Base-by-base conservation (phyloP, 352 stramenopile genomes). In the Pythium scleroteichum region DNA sequence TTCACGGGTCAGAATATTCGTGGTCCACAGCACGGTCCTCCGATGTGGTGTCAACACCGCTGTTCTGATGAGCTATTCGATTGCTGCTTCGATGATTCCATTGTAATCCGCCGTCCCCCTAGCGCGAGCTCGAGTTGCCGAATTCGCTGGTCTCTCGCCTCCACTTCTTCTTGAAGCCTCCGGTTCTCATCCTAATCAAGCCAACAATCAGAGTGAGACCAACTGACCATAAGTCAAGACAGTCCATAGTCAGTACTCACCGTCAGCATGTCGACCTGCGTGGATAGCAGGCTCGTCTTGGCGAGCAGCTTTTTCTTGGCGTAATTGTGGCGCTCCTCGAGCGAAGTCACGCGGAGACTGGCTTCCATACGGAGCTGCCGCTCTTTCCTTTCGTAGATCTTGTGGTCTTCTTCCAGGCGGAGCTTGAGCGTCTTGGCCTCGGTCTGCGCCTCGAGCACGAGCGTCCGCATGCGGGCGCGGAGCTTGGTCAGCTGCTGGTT, bases 51-150 rank as follows among this genome's bases (percentile, higher is more conserved):
- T 47, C 32, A 62, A 45, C 45, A 44, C 14, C 57, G 57, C 53
- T 41, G 42, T 13, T 41, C 38, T 35, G 40, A 45, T 5, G 50
- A 40, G 7, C 51, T 52, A 4, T 42, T 35, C n/a, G 38, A 19
- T 19, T 57, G 48, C 8, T 19, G 22, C 33, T 55, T 40, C 35
- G 39, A n/a, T 26, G 57, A 53, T 4, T 53, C 49, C 10, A 59
- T 13, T 44, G 82, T 63, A 48, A 83, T 74, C 10, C 68, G 62
- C 39, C 73, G 78, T 12, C 71, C 73, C 16, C 64, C 64, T 2
- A 88, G 48, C 23, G 78, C 78, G 41, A 82, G 71, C 48, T 87
- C 69, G 55, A 90, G 72, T 29, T 85, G 75, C 22, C 69, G 44
- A 22, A 88, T 73, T 22, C 72, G 79, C 46, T 76, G 65, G 32